These are phyloP conservation scores for Alopecurus myosuroides DNA, from an alignment of 176 grass and related monocot genomes.

Conservation along the genomic window DNA sequence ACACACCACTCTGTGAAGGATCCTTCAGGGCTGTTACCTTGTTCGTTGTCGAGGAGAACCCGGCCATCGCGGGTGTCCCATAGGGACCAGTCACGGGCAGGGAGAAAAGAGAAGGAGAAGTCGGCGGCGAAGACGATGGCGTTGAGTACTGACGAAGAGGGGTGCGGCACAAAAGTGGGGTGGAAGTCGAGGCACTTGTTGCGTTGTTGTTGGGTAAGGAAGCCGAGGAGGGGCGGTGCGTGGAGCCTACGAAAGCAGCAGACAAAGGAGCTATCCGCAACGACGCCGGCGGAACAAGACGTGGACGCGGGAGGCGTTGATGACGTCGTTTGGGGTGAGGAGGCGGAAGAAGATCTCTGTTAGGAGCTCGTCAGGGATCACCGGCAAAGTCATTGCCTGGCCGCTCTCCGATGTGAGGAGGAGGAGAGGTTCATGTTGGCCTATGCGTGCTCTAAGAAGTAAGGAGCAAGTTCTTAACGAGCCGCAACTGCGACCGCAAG, in stretches of 20 bases:
- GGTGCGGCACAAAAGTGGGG: background rate
- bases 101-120: background rate
- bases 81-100: background rate
- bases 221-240: background rate
- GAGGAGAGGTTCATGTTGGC: too few relatives aligned
- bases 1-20: background rate
- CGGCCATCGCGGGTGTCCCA: background rate
- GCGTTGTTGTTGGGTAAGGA: background rate
- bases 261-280: background rate
- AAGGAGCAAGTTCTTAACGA: too few relatives aligned
- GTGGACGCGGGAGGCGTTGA: background rate
- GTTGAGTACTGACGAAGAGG: background rate
- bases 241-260: background rate
- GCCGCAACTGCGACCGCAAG: too few relatives aligned
- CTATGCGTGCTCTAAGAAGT: too few relatives aligned
- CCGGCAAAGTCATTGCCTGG: background rate
- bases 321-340: background rate
- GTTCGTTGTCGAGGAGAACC: background rate
- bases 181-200: background rate
- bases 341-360: background rate
- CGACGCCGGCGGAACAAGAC: background rate
- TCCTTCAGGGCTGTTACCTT: too few relatives aligned
- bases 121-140: background rate
- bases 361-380: background rate
- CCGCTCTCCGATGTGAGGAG: too few relatives aligned